These are phyloP conservation scores for Eucalyptus erythrocorys DNA, from an alignment of 345 rosid species.

Conservation along the genomic window DNA sequence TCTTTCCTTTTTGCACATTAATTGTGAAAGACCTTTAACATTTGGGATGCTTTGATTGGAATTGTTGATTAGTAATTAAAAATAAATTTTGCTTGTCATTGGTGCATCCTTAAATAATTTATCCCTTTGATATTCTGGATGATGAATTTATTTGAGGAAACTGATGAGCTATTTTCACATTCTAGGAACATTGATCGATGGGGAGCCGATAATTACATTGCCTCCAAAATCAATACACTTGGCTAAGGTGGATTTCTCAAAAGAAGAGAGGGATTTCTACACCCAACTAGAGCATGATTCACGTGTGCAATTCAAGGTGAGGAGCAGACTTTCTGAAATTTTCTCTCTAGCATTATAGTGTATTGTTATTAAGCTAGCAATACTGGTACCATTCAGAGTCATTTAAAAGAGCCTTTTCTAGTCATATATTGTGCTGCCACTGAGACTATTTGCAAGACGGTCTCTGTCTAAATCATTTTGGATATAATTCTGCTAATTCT, in stretches of 20 bases:
- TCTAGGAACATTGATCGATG: constrained; percentile 75
- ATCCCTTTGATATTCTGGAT: not conserved
- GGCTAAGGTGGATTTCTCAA: constrained; percentile 67
- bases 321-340: not conserved
- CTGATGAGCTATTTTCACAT: not conserved
- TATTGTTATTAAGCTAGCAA: not conserved
- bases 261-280: constrained; percentile 84
- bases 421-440: not conserved
- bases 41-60: not conserved
- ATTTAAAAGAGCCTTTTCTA: not conserved
- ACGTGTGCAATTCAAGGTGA: constrained; percentile 77
- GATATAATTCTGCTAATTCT: not conserved
- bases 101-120: not conserved
- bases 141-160: not conserved
- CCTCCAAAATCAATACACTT: constrained; percentile 65
- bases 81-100: not conserved
- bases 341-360: not conserved
- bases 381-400: not conserved
- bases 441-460: not conserved
- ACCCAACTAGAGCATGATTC: constrained; percentile 71
- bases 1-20: not conserved
- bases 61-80: not conserved
- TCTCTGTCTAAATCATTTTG: not conserved
- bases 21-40: not conserved
- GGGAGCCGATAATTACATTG: constrained; percentile 74